Percentiles rank a stretch among this genome's conserved stretches.
Conservation (phyloP, 768 basidiomycete species). For the Pleurotus cornucopiae region DNA sequence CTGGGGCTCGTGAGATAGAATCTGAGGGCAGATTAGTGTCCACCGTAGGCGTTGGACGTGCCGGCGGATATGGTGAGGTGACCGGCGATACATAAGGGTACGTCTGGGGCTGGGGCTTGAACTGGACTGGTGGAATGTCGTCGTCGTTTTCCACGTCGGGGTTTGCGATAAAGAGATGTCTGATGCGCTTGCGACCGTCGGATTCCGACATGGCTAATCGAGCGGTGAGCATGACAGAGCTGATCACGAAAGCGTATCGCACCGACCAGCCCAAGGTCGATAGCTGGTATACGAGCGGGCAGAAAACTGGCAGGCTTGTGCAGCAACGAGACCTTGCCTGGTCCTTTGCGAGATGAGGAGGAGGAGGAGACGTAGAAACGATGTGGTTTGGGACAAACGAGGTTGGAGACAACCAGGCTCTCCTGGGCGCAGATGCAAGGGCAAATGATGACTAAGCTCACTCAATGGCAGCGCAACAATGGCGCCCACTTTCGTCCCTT, state of each 20-base stretch:
- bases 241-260: background rate
- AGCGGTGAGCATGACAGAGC: background rate
- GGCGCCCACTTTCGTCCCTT: slow-evolving; percentile 5
- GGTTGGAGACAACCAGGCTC: slow-evolving; percentile 6
- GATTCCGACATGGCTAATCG: slow-evolving; percentile 57
- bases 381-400: slow-evolving; percentile 12
- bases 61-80: background rate
- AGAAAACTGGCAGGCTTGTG: slow-evolving; percentile 3
- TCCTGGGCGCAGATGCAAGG: slow-evolving; percentile 1
- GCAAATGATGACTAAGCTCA: slow-evolving; percentile 22
- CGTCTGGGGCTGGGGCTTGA: slow-evolving; percentile 13
- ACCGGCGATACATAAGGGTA: slow-evolving; percentile 19
- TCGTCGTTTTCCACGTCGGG: slow-evolving; percentile 16
- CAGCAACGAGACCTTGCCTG: background rate
- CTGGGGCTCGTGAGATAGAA: slow-evolving; percentile 31
- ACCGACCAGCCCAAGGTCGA: background rate
- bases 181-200: slow-evolving; percentile 34
- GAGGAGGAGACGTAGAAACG: background rate
- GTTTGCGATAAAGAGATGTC: slow-evolving; percentile 57
- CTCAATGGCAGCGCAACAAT: slow-evolving; percentile 15
- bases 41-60: slow-evolving; percentile 18
- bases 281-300: background rate
- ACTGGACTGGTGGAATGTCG: background rate
- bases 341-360: slow-evolving; percentile 1
- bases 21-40: slow-evolving; percentile 28